These are phyloP conservation scores for Acanthamoeba quina DNA, from an alignment of 208 protist species.

Conservation along the genomic window DNA sequence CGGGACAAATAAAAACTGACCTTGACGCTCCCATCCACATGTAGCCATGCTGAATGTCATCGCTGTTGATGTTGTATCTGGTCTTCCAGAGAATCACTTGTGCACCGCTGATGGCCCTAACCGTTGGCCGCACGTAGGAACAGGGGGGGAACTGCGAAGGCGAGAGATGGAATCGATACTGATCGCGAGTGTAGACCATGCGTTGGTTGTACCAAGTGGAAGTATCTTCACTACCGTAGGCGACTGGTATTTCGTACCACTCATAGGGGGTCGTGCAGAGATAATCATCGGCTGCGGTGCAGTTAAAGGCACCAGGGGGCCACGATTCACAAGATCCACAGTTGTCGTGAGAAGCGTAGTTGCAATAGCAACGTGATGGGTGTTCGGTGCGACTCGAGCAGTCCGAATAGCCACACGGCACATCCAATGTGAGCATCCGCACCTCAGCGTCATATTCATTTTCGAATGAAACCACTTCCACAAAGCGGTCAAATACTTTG, in stretches of 20 bases:
- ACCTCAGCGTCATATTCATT: neutral
- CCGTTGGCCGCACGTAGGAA: neutral
- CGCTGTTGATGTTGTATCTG: no score
- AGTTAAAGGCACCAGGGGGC: neutral
- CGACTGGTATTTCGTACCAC: neutral
- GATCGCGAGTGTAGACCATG: no score
- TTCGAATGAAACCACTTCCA: neutral
- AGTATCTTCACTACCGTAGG: neutral
- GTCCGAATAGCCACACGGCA: neutral
- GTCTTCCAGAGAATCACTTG: neutral
- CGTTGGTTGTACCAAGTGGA: no score
- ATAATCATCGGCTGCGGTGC: neutral
- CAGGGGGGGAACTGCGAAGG: neutral
- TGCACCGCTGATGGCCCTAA: neutral
- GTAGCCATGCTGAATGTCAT: no score
- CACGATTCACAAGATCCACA: neutral
- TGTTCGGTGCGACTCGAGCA: neutral
- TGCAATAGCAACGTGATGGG: neutral
- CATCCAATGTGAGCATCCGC: neutral
- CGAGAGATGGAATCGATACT: neutral
- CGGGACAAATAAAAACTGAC: no score
- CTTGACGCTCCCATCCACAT: no score
- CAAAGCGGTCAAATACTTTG: neutral
- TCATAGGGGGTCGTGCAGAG: neutral
- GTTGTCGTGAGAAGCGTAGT: neutral